Base-by-base conservation (phyloP, 352 stramenopile genomes). In the Phytopythium sindhum region DNA sequence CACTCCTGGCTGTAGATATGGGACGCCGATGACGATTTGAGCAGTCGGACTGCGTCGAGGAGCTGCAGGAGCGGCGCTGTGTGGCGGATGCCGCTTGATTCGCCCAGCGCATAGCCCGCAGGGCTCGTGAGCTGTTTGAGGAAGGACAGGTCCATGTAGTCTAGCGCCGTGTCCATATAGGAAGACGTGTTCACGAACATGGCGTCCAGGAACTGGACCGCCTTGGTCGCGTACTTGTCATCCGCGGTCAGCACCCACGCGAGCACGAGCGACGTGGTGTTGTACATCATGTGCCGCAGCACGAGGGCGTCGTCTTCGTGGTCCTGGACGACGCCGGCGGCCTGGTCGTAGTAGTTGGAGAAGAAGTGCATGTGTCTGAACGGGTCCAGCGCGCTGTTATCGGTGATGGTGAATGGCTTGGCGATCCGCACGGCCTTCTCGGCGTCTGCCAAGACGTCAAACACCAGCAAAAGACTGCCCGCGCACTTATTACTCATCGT, bases 201-300 rank as follows among this genome's bases (percentile, higher is more conserved):
- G 14, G 31, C 57, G 8, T 75, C 60, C 35, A 84, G 29, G 2
- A 80, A 69, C 28, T 57, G 50, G 31, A 62, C 23, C 31, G 78
- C 73, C 28, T 80, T 61, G 26, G 37, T n/a, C 10, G 65, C 66
- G 44, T 78, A 87, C 39, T 65, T 42, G 29, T 67, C 41, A n/a
- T 85, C 72, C 14, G 41, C 48, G 17, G 65, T 80, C 24, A 84
- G 44, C 3, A 57, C 39, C 69, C 68, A 86, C 29, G 73, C 70
- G 19, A 85, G 51, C 11, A 69, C 66, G 21, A 87, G 61, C 29
- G 69, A 68, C 6, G 78, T 84, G 26, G 70, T 81, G 52, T 82
- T 80, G 65, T 82, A 80, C 39, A 77, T 70, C 67, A 86, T 80
- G 52, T 70, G 57, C n/a, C 75, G 72, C 29, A 86, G 54, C 29